A percentile compares a stretch with the other conserved stretches of the same genome.
These are phyloP conservation scores for Luffa aegyptiaca DNA, from an alignment of 306 rosid species.

Conservation along the genomic window DNA sequence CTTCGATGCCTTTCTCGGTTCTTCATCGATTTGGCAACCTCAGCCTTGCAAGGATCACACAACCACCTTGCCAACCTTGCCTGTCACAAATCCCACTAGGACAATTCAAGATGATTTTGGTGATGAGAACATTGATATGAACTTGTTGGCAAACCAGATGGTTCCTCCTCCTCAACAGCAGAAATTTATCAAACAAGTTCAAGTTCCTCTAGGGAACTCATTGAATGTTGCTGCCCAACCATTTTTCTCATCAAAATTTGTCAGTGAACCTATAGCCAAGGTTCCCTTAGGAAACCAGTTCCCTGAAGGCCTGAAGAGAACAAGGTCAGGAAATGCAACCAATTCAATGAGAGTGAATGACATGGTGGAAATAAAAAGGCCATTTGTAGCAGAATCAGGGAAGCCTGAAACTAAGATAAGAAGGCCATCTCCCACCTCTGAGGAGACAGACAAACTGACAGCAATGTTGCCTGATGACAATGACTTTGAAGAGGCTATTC, in stretches of 20 bases:
- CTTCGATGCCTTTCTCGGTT: slow-evolving; percentile 86
- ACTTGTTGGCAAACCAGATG: slow-evolving; percentile 16
- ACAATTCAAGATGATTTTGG: slow-evolving; percentile 35
- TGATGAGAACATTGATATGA: slow-evolving; percentile 62
- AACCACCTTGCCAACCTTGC: slow-evolving; percentile 17
- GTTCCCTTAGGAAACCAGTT: slow-evolving; percentile 29
- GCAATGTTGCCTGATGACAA: slow-evolving; percentile 57
- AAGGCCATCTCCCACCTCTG: slow-evolving; percentile 30
- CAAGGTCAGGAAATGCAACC: slow-evolving; percentile 77
- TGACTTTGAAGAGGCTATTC: slow-evolving; percentile 91
- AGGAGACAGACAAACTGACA: slow-evolving; percentile 24
- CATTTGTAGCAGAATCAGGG: slow-evolving; percentile 22
- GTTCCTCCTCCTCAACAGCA: slow-evolving; percentile 12
- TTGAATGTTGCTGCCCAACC: slow-evolving; percentile 79
- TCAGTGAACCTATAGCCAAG: slow-evolving; percentile 18
- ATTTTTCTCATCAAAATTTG: slow-evolving; percentile 45
- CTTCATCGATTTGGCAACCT: slow-evolving; percentile 98
- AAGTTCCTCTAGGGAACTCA: slow-evolving; percentile 27
- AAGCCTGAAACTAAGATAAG: slow-evolving; percentile 53
- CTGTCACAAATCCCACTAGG: slow-evolving; percentile 16
- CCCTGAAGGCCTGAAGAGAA: slow-evolving; percentile 67
- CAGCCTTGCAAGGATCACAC: slow-evolving; percentile 85
- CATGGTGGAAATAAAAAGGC: slow-evolving; percentile 19
- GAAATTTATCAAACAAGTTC: slow-evolving; percentile 21
- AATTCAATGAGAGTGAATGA: slow-evolving; percentile 32